These are phyloP conservation scores for Pythium chondricola DNA, from an alignment of 352 stramenopile species.

Conservation along the genomic window DNA sequence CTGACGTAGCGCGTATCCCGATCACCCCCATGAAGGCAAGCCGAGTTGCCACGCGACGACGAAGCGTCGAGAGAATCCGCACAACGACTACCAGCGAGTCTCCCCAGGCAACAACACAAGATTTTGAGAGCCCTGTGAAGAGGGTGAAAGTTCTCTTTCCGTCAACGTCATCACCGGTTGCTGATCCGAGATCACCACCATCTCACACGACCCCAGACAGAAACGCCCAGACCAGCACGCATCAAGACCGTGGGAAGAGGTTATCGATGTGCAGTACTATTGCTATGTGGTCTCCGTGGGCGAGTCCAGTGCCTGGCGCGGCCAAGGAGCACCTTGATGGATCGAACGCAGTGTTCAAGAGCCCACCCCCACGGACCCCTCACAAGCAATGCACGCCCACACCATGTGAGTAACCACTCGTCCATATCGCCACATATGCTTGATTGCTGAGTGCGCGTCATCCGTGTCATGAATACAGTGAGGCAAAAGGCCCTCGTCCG, in stretches of 20 bases:
- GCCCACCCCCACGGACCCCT: slow-evolving; percentile 16
- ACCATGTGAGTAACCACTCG: slow-evolving; percentile 13
- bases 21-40: slow-evolving; percentile 13
- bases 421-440: no score
- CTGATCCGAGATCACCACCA: not conserved
- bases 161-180: slow-evolving; percentile 17
- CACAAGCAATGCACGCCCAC: slow-evolving; percentile 17
- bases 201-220: slow-evolving; percentile 5
- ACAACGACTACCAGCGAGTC: not conserved
- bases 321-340: not conserved
- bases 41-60: slow-evolving; percentile 7
- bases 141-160: slow-evolving; percentile 15
- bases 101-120: not conserved
- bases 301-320: slow-evolving; percentile 15
- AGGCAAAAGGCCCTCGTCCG: slow-evolving; percentile 13
- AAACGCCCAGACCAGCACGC: not conserved
- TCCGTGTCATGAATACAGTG: no score
- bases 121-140: slow-evolving; percentile 5
- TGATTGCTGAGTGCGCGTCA: no score
- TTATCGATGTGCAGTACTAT: slow-evolving; percentile 14
- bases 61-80: slow-evolving; percentile 6
- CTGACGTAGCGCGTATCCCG: slow-evolving; percentile 2
- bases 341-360: slow-evolving; percentile 14
- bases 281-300: slow-evolving; percentile 16
- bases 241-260: slow-evolving; percentile 6